Evolutionary conservation across 208 protist genomes (phyloP).

Genomic region (Wallacemonas collosoma): DNA sequence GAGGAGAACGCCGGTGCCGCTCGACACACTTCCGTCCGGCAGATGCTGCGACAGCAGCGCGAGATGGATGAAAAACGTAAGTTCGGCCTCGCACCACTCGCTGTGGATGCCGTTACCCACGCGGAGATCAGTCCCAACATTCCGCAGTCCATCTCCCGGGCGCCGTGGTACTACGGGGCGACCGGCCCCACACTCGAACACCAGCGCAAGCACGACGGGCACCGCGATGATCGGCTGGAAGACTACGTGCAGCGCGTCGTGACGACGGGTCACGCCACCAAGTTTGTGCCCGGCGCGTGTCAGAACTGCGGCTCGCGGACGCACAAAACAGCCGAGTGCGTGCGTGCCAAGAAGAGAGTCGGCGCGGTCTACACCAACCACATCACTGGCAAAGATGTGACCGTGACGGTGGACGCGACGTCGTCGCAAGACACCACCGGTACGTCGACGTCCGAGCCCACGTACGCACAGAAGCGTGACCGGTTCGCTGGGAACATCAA

Average conservation of each 20-base stretch:
- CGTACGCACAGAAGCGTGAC: slow-evolving; percentile 78
- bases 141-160: slow-evolving; percentile 97
- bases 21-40: slow-evolving; percentile 43
- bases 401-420: slow-evolving; percentile 23
- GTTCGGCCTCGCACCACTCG: slow-evolving; percentile 83
- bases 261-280: slow-evolving; percentile 66
- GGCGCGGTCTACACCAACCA: slow-evolving; percentile 66
- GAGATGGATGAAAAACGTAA: slow-evolving; percentile 90
- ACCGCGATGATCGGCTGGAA: slow-evolving; percentile 36
- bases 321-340: slow-evolving; percentile 96
- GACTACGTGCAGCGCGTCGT: slow-evolving; percentile 46
- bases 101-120: slow-evolving; percentile 74
- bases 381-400: slow-evolving; percentile 64
- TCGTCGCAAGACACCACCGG: neutral
- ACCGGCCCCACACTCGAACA: slow-evolving; percentile 88
- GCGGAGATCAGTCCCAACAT: slow-evolving; percentile 98
- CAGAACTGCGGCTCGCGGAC: slow-evolving; percentile 98
- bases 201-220: slow-evolving; percentile 62
- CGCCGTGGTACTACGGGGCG: slow-evolving; percentile 96
- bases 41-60: slow-evolving; percentile 71
- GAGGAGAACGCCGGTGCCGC: neutral
- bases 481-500: slow-evolving; percentile 64
- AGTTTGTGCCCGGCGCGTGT: slow-evolving; percentile 97
- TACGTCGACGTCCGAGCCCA: slow-evolving; percentile 22
- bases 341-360: slow-evolving; percentile 86